phyloP scores from a whole-genome alignment of 2,329 filamentous ascomycete species.

The Onygenales sp. region DNA sequence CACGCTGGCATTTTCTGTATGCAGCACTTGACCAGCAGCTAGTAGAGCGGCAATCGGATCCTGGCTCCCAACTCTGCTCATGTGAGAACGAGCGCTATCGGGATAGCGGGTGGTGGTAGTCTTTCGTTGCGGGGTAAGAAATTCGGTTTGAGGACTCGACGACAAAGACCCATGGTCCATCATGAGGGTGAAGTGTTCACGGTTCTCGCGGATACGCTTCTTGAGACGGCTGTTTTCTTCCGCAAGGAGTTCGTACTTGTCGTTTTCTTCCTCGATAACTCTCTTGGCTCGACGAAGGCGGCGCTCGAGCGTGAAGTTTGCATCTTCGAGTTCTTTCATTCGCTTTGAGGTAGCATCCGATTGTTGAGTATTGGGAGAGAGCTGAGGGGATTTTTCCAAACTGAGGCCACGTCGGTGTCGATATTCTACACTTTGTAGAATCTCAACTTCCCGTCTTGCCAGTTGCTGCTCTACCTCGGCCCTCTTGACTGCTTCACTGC shows the following conservation, averaged over 20 bases:
- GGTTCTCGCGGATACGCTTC: constrained; percentile 77
- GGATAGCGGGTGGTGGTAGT: constrained; percentile 28
- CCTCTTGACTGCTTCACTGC: constrained; percentile 72
- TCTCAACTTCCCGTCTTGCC: constrained; percentile 78
- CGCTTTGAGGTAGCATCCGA: constrained; percentile 41
- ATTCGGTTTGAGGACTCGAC: constrained; percentile 48
- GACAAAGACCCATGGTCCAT: constrained; percentile 63
- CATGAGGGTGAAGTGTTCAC: constrained; percentile 73
- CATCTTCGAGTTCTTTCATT: constrained; percentile 57
- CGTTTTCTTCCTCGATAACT: constrained; percentile 67
- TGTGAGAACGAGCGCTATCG: constrained; percentile 29
- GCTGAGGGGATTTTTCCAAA: constrained; percentile 34
- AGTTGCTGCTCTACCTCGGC: constrained; percentile 88
- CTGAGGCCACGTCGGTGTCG: constrained; percentile 52
- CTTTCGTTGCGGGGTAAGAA: constrained; percentile 34
- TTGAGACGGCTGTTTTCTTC: constrained; percentile 72
- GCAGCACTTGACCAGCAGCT: constrained; percentile 63
- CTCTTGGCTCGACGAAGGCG: constrained; percentile 66
- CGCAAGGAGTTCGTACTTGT: constrained; percentile 57
- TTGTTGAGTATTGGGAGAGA: constrained; percentile 10
- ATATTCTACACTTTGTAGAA: constrained; percentile 65
- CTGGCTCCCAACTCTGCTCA: constrained; percentile 45
- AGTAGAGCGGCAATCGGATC: constrained; percentile 69
- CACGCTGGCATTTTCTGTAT: constrained; percentile 65
- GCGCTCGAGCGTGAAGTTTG: constrained; percentile 54